These are phyloP conservation scores for Inosperma sp. DNA, from an alignment of 768 basidiomycete species.

Conservation along the genomic window DNA sequence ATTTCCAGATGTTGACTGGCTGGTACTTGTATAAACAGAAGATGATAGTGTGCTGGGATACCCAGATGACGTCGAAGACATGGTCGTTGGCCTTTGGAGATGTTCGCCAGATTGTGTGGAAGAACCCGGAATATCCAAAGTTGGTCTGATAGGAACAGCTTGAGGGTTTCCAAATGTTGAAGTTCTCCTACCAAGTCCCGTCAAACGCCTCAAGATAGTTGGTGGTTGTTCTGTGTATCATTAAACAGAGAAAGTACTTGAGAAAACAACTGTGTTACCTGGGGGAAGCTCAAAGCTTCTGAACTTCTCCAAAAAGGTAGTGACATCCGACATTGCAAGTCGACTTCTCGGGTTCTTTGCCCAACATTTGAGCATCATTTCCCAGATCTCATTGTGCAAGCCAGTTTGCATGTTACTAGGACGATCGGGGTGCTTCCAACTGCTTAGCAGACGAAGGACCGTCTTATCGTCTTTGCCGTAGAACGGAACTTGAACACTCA, in stretches of 20 bases:
- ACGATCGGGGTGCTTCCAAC: slow-evolving; percentile 35
- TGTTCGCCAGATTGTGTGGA: too few relatives aligned
- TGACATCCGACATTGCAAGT: slow-evolving; percentile 37
- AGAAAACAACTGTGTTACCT: background rate
- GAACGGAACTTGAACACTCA: slow-evolving; percentile 41
- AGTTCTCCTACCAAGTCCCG: too few relatives aligned
- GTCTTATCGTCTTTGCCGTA: slow-evolving; percentile 28
- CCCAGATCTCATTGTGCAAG: slow-evolving; percentile 40
- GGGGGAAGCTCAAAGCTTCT: slow-evolving; percentile 13
- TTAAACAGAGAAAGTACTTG: background rate
- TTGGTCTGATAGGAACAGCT: too few relatives aligned
- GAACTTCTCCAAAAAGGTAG: slow-evolving; percentile 22
- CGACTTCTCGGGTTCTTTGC: slow-evolving; percentile 33
- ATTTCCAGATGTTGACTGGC: too few relatives aligned
- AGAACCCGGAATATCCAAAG: too few relatives aligned
- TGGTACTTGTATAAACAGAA: too few relatives aligned
- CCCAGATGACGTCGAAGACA: too few relatives aligned
- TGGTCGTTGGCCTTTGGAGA: too few relatives aligned
- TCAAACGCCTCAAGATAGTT: too few relatives aligned
- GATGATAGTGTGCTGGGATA: too few relatives aligned
- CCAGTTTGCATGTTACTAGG: slow-evolving; percentile 30
- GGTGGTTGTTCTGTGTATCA: too few relatives aligned
- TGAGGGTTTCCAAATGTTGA: too few relatives aligned
- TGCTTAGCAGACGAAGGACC: slow-evolving; percentile 33
- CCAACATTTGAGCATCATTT: slow-evolving; percentile 43